Base-by-base conservation (phyloP, 768 basidiomycete species). In the Lactarius deliciosus region DNA sequence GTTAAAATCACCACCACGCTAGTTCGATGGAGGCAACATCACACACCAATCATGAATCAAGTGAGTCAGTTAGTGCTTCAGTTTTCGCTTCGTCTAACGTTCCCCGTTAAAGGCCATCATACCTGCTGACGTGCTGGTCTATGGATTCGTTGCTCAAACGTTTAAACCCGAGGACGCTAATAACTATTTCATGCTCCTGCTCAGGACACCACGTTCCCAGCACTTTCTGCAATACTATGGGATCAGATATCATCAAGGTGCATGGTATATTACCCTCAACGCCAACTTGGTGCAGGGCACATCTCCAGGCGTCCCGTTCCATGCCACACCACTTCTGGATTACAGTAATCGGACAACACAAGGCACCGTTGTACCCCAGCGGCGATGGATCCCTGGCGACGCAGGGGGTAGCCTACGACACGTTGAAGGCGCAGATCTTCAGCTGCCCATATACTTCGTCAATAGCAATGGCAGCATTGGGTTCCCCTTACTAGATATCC, bases 311-410 rank as follows among this genome's bases (percentile, higher is more conserved):
- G 10, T 18, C 9, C 56, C 65, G 15, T 10, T 10, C 16, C 63
- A 40, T 58, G 0, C 30, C 15, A 6, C 5, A 8, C n/a, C 22
- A 7, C 28, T 66, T 4, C 45, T 68, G 16, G 68, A 68, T 32
- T 54, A 28, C 18, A 36, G n/a, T 28, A 5, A 25, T 30, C 0
- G 7, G 15, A 3, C 2, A 1, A 56, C 53, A 5, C 32, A 20
- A 2, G 66, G 66, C 9, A 60, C 62, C 2, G 34, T 68, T 2
- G 41, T 68, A 11, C 66, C 57, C 10, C 66, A 68, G 11, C 9
- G 9, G 6, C 66, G 66, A 60, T 68, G 66, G 66, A 13, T 16
- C 2, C 66, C 66, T 3, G 25, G 25, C 5, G 53, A 68, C 16
- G 58, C 56, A 7, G 63, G 55, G 20, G 66, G 63, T 41, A 5